Conservation (phyloP, 352 stramenopile species). For the Globisporangium acanthophoron region DNA sequence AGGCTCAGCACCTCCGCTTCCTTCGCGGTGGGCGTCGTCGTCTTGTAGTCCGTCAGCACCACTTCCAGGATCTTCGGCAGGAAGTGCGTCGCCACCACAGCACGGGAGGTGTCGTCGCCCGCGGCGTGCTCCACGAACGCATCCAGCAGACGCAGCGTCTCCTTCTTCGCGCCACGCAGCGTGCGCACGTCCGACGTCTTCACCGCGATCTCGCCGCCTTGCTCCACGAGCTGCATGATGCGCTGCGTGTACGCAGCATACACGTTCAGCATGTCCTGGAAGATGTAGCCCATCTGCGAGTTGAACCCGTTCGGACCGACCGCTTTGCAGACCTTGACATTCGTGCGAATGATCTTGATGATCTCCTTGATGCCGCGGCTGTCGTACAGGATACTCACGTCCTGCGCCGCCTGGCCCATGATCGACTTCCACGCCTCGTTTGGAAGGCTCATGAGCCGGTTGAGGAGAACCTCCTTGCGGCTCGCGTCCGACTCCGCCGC, state of each 20-base stretch:
- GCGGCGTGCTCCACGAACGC: constrained; percentile 92
- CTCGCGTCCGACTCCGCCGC: constrained; percentile 68
- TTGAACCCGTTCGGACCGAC: constrained; percentile 95
- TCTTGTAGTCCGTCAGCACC: constrained; percentile 96
- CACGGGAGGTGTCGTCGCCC: constrained; percentile 58
- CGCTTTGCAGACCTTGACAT: constrained; percentile 94
- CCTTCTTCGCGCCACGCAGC: constrained; percentile 96
- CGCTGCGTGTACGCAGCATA: constrained; percentile 98
- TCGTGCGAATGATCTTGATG: constrained; percentile 98
- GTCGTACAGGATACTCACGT: constrained; percentile 81
- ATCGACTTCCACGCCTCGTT: constrained; percentile 90
- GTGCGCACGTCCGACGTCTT: constrained; percentile 90
- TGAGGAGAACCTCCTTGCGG: constrained; percentile 89
- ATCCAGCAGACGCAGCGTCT: constrained; percentile 94
- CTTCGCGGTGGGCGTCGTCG: constrained; percentile 60
- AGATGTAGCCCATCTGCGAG: constrained; percentile 96
- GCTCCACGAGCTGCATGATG: constrained; percentile 88
- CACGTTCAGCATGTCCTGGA: constrained; percentile 98
- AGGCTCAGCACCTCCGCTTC: constrained; percentile 94
- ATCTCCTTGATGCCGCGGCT: constrained; percentile 86
- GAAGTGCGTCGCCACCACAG: constrained; percentile 92
- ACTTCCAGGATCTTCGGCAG: constrained; percentile 96
- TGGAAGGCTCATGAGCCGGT: constrained; percentile 94
- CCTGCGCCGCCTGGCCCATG: constrained; percentile 69
- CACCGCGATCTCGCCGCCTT: constrained; percentile 91